phyloP scores from a whole-genome alignment of 2,329 filamentous ascomycete genomes.

The Aquanectria penicillioides region DNA sequence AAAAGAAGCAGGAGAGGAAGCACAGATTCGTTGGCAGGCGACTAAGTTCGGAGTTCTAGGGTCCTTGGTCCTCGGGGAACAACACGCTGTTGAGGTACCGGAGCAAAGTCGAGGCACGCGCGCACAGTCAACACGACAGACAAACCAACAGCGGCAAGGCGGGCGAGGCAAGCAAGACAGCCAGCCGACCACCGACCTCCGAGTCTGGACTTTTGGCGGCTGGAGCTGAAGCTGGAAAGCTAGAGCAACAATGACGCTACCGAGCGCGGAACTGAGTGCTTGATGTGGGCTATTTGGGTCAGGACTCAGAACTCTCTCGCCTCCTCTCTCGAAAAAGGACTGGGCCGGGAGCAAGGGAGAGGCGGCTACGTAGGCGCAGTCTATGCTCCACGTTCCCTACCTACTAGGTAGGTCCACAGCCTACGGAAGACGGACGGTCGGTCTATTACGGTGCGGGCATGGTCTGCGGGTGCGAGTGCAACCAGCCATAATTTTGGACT shows the following conservation, averaged over 20 bases:
- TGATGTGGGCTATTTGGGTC: constrained; percentile 1
- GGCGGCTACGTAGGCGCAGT: constrained; percentile 8
- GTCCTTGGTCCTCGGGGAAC: constrained; percentile 8
- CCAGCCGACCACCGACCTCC: neutral
- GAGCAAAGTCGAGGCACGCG: too few relatives aligned
- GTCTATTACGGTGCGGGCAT: constrained; percentile 6
- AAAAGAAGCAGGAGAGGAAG: constrained; percentile 16
- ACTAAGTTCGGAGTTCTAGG: neutral
- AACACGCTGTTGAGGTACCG: too few relatives aligned
- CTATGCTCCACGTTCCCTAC: neutral
- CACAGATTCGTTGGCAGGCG: constrained; percentile 3
- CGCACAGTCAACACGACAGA: neutral
- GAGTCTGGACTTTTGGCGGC: constrained; percentile 2
- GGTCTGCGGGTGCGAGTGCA: constrained; percentile 20
- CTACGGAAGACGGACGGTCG: constrained; percentile 4
- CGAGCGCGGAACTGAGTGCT: constrained; percentile 18
- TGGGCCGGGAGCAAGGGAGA: constrained; percentile 1
- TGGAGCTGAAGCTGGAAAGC: too few relatives aligned
- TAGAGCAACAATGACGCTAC: constrained; percentile 25
- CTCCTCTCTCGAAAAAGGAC: neutral
- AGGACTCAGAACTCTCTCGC: constrained; percentile 12
- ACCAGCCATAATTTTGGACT: constrained; percentile 25
- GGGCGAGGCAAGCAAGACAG: neutral
- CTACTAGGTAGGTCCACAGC: constrained; percentile 3
- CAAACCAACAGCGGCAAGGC: neutral